Conservation (phyloP, 306 rosid genomes). For the Cicer yamashitae region DNA sequence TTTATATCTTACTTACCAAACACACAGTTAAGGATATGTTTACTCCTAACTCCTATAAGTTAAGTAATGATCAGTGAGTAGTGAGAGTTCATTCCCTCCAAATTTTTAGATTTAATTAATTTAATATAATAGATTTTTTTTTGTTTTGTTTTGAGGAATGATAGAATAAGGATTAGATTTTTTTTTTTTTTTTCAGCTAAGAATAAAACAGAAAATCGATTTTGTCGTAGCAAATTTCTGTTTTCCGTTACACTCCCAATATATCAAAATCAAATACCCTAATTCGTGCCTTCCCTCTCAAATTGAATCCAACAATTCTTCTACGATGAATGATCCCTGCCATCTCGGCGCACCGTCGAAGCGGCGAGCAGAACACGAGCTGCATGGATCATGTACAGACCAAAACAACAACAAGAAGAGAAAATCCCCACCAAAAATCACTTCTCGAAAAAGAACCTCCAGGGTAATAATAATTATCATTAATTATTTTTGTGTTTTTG, state of each 20-base stretch:
- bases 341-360: slow-evolving; percentile 32
- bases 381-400: slow-evolving; percentile 50
- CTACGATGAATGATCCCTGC: slow-evolving; percentile 22
- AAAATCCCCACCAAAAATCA: slow-evolving; percentile 50
- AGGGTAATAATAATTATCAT: slow-evolving; percentile 43
- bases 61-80: too few relatives aligned
- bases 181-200: too few relatives aligned
- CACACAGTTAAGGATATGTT: too few relatives aligned
- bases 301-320: slow-evolving; percentile 1
- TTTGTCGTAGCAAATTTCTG: neutral
- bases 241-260: slow-evolving; percentile 22
- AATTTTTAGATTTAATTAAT: too few relatives aligned
- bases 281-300: neutral
- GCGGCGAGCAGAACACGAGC: slow-evolving; percentile 41
- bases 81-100: too few relatives aligned
- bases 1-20: too few relatives aligned
- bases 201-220: too few relatives aligned
- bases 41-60: too few relatives aligned
- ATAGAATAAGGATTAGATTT: too few relatives aligned
- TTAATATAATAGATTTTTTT: too few relatives aligned
- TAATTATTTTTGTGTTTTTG: neutral
- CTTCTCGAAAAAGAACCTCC: slow-evolving; percentile 53
- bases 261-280: slow-evolving; percentile 24
- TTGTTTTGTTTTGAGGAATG: too few relatives aligned
- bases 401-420: slow-evolving; percentile 50